Conservation (phyloP, 257 asterid genomes). For the Plantago ovata region DNA sequence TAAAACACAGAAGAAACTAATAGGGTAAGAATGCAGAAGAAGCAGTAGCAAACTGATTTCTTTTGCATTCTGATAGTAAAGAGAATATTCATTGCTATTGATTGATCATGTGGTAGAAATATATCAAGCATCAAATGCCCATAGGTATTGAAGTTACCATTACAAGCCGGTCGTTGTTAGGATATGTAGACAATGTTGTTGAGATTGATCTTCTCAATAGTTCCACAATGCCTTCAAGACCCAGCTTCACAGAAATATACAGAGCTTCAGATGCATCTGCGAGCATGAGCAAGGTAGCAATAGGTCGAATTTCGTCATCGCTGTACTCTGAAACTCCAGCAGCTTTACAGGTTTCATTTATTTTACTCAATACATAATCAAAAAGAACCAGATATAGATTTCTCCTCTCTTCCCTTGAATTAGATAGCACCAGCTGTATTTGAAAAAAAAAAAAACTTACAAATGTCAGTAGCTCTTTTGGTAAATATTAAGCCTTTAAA, state of each 20-base stretch:
- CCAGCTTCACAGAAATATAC: slow-evolving; percentile 86
- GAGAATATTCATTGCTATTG: too few relatives aligned
- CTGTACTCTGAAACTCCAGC: slow-evolving; percentile 86
- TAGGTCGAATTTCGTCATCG: slow-evolving; percentile 91
- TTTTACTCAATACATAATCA: slow-evolving; percentile 85
- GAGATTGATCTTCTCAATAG: slow-evolving; percentile 85
- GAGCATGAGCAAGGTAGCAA: slow-evolving; percentile 87
- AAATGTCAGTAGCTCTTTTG: slow-evolving; percentile 16
- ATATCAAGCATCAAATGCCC: slow-evolving; percentile 7
- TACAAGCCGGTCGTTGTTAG: slow-evolving; percentile 80
- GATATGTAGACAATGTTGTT: slow-evolving; percentile 72
- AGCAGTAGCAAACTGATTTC: slow-evolving; percentile 5
- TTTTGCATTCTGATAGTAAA: too few relatives aligned
- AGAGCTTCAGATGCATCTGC: slow-evolving; percentile 98
- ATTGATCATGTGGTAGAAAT: slow-evolving; percentile 10
- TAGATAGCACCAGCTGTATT: slow-evolving; percentile 82
- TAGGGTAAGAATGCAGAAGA: not conserved
- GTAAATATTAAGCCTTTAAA: slow-evolving; percentile 1
- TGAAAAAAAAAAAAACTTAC: slow-evolving; percentile 24
- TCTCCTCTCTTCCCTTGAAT: slow-evolving; percentile 88
- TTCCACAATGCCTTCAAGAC: slow-evolving; percentile 87
- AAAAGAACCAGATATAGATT: slow-evolving; percentile 93
- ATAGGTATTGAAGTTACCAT: slow-evolving; percentile 47
- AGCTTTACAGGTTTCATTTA: slow-evolving; percentile 72
- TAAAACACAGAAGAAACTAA: slow-evolving; percentile 3